Evolutionary conservation across 2,329 filamentous ascomycete genomes (phyloP), one percentile per base, ranked within the genome.

Genomic region (Aureobasidium mangrovei): DNA sequence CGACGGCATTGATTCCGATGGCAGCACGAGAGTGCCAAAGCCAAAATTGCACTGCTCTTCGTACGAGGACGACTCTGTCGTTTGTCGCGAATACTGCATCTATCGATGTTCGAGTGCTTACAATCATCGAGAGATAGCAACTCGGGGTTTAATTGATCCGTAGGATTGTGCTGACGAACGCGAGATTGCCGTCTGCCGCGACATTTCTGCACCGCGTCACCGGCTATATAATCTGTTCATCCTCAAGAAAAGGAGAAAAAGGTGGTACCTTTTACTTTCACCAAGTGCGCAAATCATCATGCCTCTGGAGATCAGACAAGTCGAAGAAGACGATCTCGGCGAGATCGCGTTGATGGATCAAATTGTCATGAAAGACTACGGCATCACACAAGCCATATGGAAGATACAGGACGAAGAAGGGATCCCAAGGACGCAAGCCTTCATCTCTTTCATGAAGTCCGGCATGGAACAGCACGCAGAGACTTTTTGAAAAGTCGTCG

Each of bases 401-500:
- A 43, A 18, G 8, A 24, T 52, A 6, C 48, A 52, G 12, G 29
- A 35, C 2, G 39, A 27, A 8, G 39, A 43, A 24, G 55, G 31
- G 3, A 31, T 47, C 1, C 36, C 45, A n/a, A 40, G 51, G 6
- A 45, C 33, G 3, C 26, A 44, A 3, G 29, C 53, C 2, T 51
- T 51, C 27, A 41, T n/a, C 8, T 26, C 29, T 10, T 52, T 27
- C 24, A 42, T 52, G 5, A 28, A 38, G 4, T 36, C 8, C 6
- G 48, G 48, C 5, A 43, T 43, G 31, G 45, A 55, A 12, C 53
- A 51, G 3, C 35, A 55, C 4, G 33, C 38, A 40, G 26, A 40
- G 2, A 51, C 52, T 5, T 52, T 52, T 24, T 56, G 46, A 39
- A 60, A 65, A 40, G 63, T 67, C 4, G 61, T 61, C 2, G 64